Percentiles rank a stretch among this genome's conserved stretches.
Evolutionary conservation across 345 rosid genomes (phyloP).

Genomic region (Anastatica hierochuntica): DNA sequence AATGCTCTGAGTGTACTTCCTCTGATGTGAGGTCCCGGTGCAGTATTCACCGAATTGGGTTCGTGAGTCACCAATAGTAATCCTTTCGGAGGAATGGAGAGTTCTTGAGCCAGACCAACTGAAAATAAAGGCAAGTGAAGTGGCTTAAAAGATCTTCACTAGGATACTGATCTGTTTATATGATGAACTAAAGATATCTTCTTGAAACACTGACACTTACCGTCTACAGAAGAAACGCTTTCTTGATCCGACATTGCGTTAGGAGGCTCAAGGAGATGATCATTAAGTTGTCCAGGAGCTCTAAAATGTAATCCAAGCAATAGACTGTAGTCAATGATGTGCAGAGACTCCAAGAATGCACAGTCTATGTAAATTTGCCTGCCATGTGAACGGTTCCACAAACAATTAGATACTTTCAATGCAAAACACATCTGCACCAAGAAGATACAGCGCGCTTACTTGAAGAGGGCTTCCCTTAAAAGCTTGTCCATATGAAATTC

Average conservation of each 20-base stretch:
- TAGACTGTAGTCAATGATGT: conserved; percentile 82
- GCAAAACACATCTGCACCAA: too few relatives aligned
- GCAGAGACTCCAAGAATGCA: conserved; percentile 67
- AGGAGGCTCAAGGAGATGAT: conserved; percentile 49
- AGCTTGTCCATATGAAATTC: conserved; percentile 88
- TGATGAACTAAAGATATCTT: neutral
- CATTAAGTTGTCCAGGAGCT: conserved; percentile 67
- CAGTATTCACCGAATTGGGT: conserved; percentile 52
- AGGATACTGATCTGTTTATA: too few relatives aligned
- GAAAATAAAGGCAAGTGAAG: too few relatives aligned
- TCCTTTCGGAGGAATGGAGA: conserved; percentile 53
- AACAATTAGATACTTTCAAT: too few relatives aligned
- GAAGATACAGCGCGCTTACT: conserved; percentile 37
- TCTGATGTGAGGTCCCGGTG: conserved; percentile 82
- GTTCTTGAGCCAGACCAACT: conserved; percentile 39
- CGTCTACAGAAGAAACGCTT: conserved; percentile 33
- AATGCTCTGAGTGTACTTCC: conserved; percentile 63
- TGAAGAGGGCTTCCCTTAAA: conserved; percentile 62
- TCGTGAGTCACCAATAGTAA: conserved; percentile 65
- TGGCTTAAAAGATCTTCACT: too few relatives aligned
- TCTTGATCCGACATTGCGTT: conserved; percentile 31
- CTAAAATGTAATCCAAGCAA: conserved; percentile 75
- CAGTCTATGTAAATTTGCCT: conserved; percentile 71
- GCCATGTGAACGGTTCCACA: conserved; percentile 23
- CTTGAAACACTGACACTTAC: conserved; percentile 30